A percentile compares a stretch with the other conserved stretches of the same genome.
phyloP scores from a whole-genome alignment of 2,329 filamentous ascomycete species.

The Alternaria novae-zelandiae region DNA sequence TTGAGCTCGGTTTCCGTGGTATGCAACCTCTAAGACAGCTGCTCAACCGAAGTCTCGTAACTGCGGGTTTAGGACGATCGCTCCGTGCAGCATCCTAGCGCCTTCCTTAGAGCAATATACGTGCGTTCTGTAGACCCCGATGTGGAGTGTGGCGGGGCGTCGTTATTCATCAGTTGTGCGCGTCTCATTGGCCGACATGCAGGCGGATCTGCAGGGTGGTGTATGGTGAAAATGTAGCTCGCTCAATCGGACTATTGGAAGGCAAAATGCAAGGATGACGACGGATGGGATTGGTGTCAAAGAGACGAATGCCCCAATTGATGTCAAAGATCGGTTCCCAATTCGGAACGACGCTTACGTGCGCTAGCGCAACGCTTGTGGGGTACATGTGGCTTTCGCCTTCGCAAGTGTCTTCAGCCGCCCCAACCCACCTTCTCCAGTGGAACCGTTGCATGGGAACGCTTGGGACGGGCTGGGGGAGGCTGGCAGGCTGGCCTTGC shows the following conservation, averaged over 20 bases:
- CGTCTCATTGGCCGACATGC: constrained; percentile 14
- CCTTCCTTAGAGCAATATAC: constrained; percentile 10
- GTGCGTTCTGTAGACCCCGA: constrained; percentile 6
- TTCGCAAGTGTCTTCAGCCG: constrained; percentile 15
- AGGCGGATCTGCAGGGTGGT: constrained; percentile 14
- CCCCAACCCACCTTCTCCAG: constrained; percentile 7
- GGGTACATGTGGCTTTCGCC: constrained; percentile 21
- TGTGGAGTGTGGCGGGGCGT: constrained; percentile 8
- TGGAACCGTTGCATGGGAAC: constrained; percentile 14
- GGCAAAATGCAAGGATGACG: constrained; percentile 10
- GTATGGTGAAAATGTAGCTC: constrained; percentile 19
- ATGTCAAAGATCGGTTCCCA: constrained; percentile 24
- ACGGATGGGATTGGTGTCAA: constrained; percentile 14
- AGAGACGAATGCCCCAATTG: constrained; percentile 6
- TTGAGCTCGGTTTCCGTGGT: constrained; percentile 10
- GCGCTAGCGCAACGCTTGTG: constrained; percentile 20
- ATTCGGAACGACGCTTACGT: constrained; percentile 18
- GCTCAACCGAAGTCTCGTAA: constrained; percentile 10
- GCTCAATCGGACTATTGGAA: constrained; percentile 19
- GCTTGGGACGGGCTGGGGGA: constrained; percentile 5
- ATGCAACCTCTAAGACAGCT: constrained; percentile 14
- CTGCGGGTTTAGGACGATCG: constrained; percentile 6
- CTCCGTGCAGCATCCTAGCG: constrained; percentile 15
- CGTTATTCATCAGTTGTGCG: neutral
- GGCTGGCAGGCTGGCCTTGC: neutral